phyloP scores from a whole-genome alignment of 108 stramenopile genomes.

The Skeletonema potamos region DNA sequence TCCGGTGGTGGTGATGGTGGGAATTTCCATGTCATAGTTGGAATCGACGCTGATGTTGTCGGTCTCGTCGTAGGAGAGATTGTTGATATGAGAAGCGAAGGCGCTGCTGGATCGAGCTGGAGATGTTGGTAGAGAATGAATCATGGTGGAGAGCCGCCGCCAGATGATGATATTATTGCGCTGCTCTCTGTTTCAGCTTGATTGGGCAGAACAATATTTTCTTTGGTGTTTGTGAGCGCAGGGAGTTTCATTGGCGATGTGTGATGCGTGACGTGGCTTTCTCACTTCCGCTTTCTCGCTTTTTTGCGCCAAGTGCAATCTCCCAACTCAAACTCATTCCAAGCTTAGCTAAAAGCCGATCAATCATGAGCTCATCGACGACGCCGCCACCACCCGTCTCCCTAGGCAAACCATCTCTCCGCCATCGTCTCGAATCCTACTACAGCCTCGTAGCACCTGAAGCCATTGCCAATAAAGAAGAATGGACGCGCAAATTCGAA shows the following conservation, averaged over 20 bases:
- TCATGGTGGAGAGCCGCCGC: no score
- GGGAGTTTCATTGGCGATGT: no score
- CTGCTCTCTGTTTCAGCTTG: no score
- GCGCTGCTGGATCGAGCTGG: no score
- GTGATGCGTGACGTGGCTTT: no score
- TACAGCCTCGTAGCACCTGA: slow-evolving; percentile 77
- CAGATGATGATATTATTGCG: no score
- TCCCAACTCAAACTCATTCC: neutral
- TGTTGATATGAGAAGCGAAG: neutral
- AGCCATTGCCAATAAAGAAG: slow-evolving; percentile 43
- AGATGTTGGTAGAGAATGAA: no score
- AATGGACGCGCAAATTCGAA: slow-evolving; percentile 69
- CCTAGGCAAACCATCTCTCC: slow-evolving; percentile 70
- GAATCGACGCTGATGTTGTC: slow-evolving; percentile 29
- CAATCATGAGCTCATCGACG: neutral
- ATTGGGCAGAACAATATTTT: no score
- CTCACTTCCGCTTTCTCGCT: no score
- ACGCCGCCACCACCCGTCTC: slow-evolving; percentile 40
- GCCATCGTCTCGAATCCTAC: slow-evolving; percentile 82
- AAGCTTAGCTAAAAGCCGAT: no score
- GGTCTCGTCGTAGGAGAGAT: neutral
- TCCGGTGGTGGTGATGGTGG: slow-evolving; percentile 11
- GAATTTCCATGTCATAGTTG: slow-evolving; percentile 30
- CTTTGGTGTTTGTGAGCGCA: no score
- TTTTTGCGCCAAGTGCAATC: neutral